Evolutionary conservation across 148 eudicot species (phyloP).

Genomic region (Arctostaphylos glauca): DNA sequence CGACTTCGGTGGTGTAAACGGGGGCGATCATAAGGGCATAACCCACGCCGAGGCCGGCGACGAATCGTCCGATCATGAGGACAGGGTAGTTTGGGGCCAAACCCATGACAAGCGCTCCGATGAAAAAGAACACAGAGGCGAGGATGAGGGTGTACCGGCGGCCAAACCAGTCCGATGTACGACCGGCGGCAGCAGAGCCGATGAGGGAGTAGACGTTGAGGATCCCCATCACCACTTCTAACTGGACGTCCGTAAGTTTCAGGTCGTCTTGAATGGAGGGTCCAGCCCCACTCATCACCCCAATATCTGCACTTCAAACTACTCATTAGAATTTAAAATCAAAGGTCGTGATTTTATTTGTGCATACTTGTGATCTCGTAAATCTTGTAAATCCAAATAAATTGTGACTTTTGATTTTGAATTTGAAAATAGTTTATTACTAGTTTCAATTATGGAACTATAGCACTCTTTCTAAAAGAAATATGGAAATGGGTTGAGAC

Average conservation of each 20-base stretch:
- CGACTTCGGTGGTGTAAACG: neutral
- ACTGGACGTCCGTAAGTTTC: neutral
- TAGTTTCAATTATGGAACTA: no score
- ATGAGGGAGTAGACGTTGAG: slow-evolving; percentile 16
- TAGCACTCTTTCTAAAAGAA: no score
- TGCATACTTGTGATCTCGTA: no score
- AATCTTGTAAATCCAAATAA: no score
- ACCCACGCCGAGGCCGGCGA: neutral
- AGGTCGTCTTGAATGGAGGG: neutral
- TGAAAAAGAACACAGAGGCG: neutral
- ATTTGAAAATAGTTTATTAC: no score
- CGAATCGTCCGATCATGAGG: slow-evolving; percentile 2
- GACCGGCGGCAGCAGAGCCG: slow-evolving; percentile 29
- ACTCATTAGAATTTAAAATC: no score
- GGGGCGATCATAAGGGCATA: neutral
- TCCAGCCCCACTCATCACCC: no score
- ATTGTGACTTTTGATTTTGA: no score
- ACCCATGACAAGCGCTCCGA: neutral
- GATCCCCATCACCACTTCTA: neutral
- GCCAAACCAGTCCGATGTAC: slow-evolving; percentile 29
- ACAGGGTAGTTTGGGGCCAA: neutral
- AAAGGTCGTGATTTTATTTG: no score
- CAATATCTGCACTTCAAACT: no score
- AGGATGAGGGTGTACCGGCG: neutral
- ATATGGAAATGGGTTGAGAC: no score